These are phyloP conservation scores for Thymus mandschuricus DNA, from an alignment of 257 asterid species.

Conservation along the genomic window DNA sequence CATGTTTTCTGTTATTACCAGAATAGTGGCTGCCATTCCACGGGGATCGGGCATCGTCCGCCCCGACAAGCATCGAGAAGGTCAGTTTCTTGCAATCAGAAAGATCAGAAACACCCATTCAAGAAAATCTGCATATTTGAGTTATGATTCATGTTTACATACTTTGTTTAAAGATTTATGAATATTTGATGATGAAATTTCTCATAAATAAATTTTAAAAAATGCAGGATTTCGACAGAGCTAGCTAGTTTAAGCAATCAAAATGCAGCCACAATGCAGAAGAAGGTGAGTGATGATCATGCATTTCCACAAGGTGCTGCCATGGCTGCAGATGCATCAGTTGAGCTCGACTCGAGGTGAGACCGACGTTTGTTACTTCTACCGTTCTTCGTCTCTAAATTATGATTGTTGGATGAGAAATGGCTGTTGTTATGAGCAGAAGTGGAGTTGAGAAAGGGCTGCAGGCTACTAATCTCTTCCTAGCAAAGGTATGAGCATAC, in stretches of 20 bases:
- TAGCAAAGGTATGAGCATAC: slow-evolving; percentile 59
- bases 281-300: slow-evolving; percentile 39
- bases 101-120: too few species aligned
- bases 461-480: slow-evolving; percentile 65
- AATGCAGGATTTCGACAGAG: slow-evolving; percentile 72
- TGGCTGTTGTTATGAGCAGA: slow-evolving; percentile 42
- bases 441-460: slow-evolving; percentile 48
- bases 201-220: neutral
- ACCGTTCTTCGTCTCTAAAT: too few species aligned
- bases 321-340: slow-evolving; percentile 44
- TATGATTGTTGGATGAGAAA: neutral
- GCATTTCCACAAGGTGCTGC: slow-evolving; percentile 35
- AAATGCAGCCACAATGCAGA: slow-evolving; percentile 40
- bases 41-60: slow-evolving; percentile 44
- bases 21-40: slow-evolving; percentile 53
- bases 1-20: slow-evolving; percentile 27
- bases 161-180: neutral
- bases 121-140: too few species aligned
- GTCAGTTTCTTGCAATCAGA: slow-evolving; percentile 37
- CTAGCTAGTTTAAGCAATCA: slow-evolving; percentile 54
- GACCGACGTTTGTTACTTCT: neutral
- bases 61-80: slow-evolving; percentile 73
- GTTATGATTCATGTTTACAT: too few species aligned
- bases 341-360: slow-evolving; percentile 53
- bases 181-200: slow-evolving; percentile 5